Evolutionary conservation across 306 rosid species (phyloP).

Genomic region (Prinsepia uniflora): DNA sequence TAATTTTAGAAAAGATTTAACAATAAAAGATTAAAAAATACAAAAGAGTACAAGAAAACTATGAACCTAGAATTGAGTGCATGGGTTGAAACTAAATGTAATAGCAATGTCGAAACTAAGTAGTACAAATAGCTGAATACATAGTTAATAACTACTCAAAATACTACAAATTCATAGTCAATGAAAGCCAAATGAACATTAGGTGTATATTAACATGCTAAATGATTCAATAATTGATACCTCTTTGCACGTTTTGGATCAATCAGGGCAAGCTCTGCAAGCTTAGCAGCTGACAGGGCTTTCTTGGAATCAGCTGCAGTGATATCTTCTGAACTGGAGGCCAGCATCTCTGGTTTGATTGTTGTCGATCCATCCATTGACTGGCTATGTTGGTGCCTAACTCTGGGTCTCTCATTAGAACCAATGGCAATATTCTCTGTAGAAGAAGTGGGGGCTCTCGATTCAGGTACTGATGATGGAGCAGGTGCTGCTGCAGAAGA

Average conservation of each 20-base stretch:
- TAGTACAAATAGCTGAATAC: background rate
- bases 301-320: slow-evolving; percentile 71
- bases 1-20: background rate
- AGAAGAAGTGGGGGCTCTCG: slow-evolving; percentile 37
- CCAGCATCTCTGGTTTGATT: slow-evolving; percentile 76
- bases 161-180: background rate
- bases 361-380: slow-evolving; percentile 93
- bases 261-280: slow-evolving; percentile 81
- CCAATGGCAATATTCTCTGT: slow-evolving; percentile 40
- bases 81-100: background rate
- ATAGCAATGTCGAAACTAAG: background rate
- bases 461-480: slow-evolving; percentile 16
- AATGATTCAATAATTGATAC: slow-evolving; percentile 31
- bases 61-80: background rate
- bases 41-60: background rate
- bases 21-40: background rate
- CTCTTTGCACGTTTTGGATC: slow-evolving; percentile 98
- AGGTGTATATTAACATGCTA: background rate
- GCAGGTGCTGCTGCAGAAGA: slow-evolving; percentile 26
- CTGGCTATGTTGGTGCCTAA: slow-evolving; percentile 94
- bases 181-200: background rate
- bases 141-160: background rate
- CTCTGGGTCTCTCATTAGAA: slow-evolving; percentile 67
- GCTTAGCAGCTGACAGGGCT: slow-evolving; percentile 83
- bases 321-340: slow-evolving; percentile 65